A percentile compares a stretch with the other conserved stretches of the same genome.
Evolutionary conservation across 768 basidiomycete genomes (phyloP).

Genomic region (Russula griseocarnosa): DNA sequence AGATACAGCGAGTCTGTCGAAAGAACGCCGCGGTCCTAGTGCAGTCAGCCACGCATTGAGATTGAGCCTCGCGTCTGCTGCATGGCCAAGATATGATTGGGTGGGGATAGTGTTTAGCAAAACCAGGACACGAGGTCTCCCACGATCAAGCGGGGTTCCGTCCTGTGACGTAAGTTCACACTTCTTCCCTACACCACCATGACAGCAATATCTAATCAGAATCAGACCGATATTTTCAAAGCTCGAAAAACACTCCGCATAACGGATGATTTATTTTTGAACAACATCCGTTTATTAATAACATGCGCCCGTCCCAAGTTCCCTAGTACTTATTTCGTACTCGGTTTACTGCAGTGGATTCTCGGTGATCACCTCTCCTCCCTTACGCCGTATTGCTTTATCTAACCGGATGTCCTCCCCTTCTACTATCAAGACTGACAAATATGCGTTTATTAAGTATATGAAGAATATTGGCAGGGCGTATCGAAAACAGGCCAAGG

Average conservation of each 20-base stretch:
- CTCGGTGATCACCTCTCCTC: background rate
- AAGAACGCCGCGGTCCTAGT: no score
- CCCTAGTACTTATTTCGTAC: slow-evolving; percentile 1
- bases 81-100: background rate
- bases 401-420: background rate
- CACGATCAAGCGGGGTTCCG: background rate
- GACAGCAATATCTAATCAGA: background rate
- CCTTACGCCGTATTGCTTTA: background rate
- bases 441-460: slow-evolving; percentile 12
- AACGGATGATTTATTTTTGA: background rate
- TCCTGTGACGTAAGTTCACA: background rate
- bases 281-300: background rate
- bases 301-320: background rate
- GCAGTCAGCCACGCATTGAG: background rate
- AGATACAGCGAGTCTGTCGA: background rate
- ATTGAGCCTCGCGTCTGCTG: background rate
- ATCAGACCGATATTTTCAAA: background rate
- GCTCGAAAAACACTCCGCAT: no score
- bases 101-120: background rate
- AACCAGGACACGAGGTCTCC: background rate
- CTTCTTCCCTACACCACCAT: background rate
- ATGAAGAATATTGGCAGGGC: slow-evolving; percentile 15
- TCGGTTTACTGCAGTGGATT: background rate
- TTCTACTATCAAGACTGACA: background rate
- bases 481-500: slow-evolving; percentile 11